Conservation (phyloP, 768 basidiomycete genomes). For the Sutorius australiensis region DNA sequence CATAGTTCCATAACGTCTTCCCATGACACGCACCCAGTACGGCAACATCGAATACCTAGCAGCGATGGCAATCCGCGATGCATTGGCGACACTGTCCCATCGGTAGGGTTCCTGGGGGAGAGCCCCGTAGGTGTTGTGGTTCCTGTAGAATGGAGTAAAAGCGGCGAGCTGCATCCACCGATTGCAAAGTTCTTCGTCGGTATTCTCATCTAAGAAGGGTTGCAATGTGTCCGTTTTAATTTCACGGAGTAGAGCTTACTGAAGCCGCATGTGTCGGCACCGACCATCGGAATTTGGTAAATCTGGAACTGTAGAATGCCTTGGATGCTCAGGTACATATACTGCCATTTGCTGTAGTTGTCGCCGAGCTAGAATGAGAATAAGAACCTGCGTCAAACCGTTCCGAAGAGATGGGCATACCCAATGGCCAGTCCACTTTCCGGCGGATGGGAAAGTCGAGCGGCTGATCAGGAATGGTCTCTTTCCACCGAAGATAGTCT, state of each 20-base stretch:
- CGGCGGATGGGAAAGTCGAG: slow-evolving; percentile 64
- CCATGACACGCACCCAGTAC: slow-evolving; percentile 59
- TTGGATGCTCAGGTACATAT: slow-evolving; percentile 67
- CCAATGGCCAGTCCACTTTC: slow-evolving; percentile 74
- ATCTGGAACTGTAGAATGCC: slow-evolving; percentile 80
- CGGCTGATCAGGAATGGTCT: slow-evolving; percentile 71
- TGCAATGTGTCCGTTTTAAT: neutral
- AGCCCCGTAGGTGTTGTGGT: slow-evolving; percentile 66
- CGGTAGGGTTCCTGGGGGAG: slow-evolving; percentile 76
- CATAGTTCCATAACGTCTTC: neutral
- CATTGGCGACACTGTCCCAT: slow-evolving; percentile 77
- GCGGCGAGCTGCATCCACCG: slow-evolving; percentile 87
- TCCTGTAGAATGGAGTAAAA: slow-evolving; percentile 79
- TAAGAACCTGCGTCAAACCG: neutral
- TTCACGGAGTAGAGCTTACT: slow-evolving; percentile 11
- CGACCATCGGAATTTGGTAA: slow-evolving; percentile 81
- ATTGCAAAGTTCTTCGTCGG: slow-evolving; percentile 76
- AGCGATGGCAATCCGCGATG: slow-evolving; percentile 67
- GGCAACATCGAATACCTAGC: slow-evolving; percentile 69
- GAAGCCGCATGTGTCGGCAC: slow-evolving; percentile 58
- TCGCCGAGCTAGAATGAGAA: slow-evolving; percentile 56
- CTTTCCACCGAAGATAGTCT: slow-evolving; percentile 49
- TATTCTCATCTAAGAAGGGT: slow-evolving; percentile 44
- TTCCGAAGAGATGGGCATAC: slow-evolving; percentile 26
- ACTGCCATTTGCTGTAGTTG: slow-evolving; percentile 72